Evolutionary conservation across 371 early-diverging fungal species (phyloP).

Genomic region (Chytridium lagenaria): DNA sequence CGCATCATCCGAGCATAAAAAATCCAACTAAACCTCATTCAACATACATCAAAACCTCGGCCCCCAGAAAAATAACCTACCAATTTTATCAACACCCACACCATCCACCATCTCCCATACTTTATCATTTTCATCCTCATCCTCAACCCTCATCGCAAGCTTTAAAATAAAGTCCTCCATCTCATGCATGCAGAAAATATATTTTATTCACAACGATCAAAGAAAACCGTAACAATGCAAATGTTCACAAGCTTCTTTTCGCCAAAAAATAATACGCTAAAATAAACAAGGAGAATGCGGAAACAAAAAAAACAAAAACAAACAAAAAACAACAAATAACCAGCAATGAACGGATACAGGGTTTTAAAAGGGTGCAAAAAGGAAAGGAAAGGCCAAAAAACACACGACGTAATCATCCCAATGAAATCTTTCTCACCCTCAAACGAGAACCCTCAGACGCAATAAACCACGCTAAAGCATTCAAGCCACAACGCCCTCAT

Average conservation of each 20-base stretch:
- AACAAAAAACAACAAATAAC: neutral
- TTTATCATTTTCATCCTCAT: too few relatives aligned
- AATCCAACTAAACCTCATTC: neutral
- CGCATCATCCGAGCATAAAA: too few relatives aligned
- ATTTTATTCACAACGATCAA: too few relatives aligned
- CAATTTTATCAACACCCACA: neutral
- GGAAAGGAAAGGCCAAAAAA: neutral
- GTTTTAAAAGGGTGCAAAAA: neutral
- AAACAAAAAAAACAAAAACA: neutral
- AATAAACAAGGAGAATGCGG: neutral
- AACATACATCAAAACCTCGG: neutral
- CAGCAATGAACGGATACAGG: neutral
- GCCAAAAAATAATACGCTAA: neutral
- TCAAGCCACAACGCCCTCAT: neutral
- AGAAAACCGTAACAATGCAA: neutral
- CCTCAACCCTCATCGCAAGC: neutral
- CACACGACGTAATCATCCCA: too few relatives aligned
- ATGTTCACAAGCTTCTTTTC: neutral
- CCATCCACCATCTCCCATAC: neutral
- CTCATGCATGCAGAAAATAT: too few relatives aligned
- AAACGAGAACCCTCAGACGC: neutral
- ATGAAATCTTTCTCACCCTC: neutral
- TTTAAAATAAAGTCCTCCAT: neutral
- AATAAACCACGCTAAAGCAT: neutral
- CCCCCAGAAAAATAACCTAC: neutral